Evolutionary conservation across 148 eudicot genomes (phyloP), one percentile per base, ranked within the genome.

Genomic region (Dianthus caryophyllus): DNA sequence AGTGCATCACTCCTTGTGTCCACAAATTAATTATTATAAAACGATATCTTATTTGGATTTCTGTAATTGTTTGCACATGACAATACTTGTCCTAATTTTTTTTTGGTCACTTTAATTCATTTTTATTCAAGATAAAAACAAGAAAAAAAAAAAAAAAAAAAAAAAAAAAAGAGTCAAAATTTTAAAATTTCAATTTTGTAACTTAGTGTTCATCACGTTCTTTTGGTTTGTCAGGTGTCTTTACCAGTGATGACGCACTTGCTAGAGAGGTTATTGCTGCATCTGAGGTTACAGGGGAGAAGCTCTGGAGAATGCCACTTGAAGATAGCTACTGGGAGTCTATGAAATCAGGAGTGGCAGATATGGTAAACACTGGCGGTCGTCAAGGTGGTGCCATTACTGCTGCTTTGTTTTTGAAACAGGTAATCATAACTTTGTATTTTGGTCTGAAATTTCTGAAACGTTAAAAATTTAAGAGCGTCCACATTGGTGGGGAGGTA

Each of bases 291-390:
- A 55, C 82, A 7, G 99, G 99, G 57, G 99, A 94, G 82, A 94
- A 90, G 79, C 80, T 94, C 36, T 94, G 97, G 98, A 82, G 97
- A 73, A 59, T 84, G 87, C 98, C 98, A 12, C 17, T 90, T 80
- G 98, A 90, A 78, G 97, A 94, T 38, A 90, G 89, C 72, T 90
- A 94, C 49, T 94, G 99, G 99, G 99, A 94, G 47, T 77, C 86
- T 14, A 90, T 94, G 99, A 90, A 94, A 78, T 94, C 99, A 30
- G 86, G 92, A 57, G 85, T 94, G 29, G 99, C 99, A 66, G 99
- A 94, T 78, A 94, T 94, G 99, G 87, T 86, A 6, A 94, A 94
- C 71, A 88, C 96, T 14, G 97, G 97, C 66, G 88, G 84, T 70
- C 98, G 97, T 76, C 90, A 79, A 81, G 99, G 99, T 67, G 99